Evolutionary conservation across 176 grass and related monocot genomes (phyloP), one percentile per base, ranked within the genome.

Genomic region (Ensete glaucum): DNA sequence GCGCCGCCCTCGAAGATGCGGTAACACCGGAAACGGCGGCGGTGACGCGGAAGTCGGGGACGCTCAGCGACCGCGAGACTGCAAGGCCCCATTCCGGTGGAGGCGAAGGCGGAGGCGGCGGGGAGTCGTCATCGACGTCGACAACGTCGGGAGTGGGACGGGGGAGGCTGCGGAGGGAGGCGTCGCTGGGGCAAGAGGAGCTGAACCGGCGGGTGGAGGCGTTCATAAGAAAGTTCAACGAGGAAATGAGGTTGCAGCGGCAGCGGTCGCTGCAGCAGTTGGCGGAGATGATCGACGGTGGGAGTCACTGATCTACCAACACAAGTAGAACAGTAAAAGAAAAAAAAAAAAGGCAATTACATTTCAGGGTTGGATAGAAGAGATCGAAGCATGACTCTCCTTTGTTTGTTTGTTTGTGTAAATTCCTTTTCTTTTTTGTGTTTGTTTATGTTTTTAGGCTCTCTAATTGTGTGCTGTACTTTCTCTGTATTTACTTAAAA

Each of bases 181-280:
- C 91, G 22, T 99, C 88, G 60, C 82, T 82, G 62, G 88, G 91
- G 50, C 88, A 91, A 82, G 96, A 99, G 75, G 96, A 99, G 66
- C 84, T 99, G 52, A 99, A 95, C 75, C 80, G 82, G 80, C 69
- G 85, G 64, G 91, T 92, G 53, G 96, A 99, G 79, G 91, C 86
- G 34, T 99, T 99, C 82, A 99, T 99, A 77, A 80, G 88, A 73
- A 99, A 95, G 81, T 95, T 95, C 84, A 99, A 99, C 85, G 86
- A 91, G 83, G 96, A 99, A 74, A 99, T 95, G 88, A 84, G 91
- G 79, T 72, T 99, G 76, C 91, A 99, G 83, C 85, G 91, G 48
- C 91, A 88, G 54, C 86, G 83, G 70, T 99, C 96, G 23, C 80
- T 95, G 27, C 85, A 89, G 80, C 85, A 99, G 73, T 95, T 89